Evolutionary conservation across 2,329 filamentous ascomycete species (phyloP).

Genomic region (Cadophora sp.): DNA sequence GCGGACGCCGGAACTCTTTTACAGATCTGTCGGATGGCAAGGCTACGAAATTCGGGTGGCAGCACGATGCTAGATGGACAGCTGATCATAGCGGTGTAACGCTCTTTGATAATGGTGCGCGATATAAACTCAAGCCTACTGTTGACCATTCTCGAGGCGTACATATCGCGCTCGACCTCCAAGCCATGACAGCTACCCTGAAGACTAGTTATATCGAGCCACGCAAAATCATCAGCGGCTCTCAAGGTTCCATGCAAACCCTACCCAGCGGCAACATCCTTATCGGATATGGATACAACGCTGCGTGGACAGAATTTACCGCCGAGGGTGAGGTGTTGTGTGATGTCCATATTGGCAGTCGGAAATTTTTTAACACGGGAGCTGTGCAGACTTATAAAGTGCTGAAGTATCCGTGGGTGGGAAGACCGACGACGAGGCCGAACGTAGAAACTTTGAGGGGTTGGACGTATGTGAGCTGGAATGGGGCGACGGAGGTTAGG

Average conservation of each 20-base stretch:
- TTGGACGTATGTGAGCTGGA: conserved; percentile 57
- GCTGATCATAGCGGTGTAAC: conserved; percentile 26
- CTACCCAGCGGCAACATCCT: conserved; percentile 31
- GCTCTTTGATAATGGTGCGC: conserved; percentile 31
- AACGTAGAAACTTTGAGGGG: conserved; percentile 32
- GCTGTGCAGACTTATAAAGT: conserved; percentile 40
- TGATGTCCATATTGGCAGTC: conserved; percentile 37
- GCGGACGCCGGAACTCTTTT: conserved; percentile 53
- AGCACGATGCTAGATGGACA: conserved; percentile 54
- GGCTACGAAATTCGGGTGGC: conserved; percentile 55
- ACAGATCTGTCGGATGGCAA: conserved; percentile 39
- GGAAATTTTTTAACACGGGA: conserved; percentile 42
- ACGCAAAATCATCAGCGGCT: conserved; percentile 29
- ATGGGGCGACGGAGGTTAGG: conserved; percentile 55
- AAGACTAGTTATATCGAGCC: conserved; percentile 26
- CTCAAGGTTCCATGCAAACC: conserved; percentile 34
- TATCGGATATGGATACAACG: conserved; percentile 29
- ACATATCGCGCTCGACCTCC: conserved; percentile 24
- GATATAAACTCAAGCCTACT: conserved; percentile 16
- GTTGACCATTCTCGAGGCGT: conserved; percentile 26
- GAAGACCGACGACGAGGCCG: conserved; percentile 44
- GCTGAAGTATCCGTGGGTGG: conserved; percentile 47
- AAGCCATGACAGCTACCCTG: conserved; percentile 30
- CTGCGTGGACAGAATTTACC: conserved; percentile 28
- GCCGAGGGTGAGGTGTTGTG: conserved; percentile 45